Base-by-base conservation (phyloP, 768 basidiomycete genomes). In the Pulveroboletus sp. region DNA sequence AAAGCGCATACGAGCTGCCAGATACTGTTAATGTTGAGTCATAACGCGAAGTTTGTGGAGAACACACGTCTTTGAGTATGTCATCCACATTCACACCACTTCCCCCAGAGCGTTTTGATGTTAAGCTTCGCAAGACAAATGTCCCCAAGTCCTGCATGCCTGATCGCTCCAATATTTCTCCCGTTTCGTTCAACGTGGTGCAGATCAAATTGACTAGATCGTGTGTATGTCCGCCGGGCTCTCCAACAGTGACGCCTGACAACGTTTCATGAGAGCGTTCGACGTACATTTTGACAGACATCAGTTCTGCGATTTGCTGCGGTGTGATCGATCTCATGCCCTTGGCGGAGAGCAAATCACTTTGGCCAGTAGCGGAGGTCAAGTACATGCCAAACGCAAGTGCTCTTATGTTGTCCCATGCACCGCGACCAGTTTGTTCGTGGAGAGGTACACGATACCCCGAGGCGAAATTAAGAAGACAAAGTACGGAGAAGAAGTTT, bases 391-490 rank as follows among this genome's bases (percentile, higher is more conserved):
- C 77, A 59, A 92, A 81, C 28, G 80, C 73, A 44, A 94, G 77
- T 3, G 82, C 84, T 45, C 86, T 78, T 60, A 93, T 87, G 48
- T 80, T 82, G 66, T 93, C 88, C 78, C 84, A 92, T 54, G 89
- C 89, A 18, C 91, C 90, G 37, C 89, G 81, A 13, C 83, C 81
- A 3, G 85, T 85, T 49, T 81, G 79, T 13, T 69, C 68, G 65
- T 89, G 89, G 35, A 94, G 75, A 5, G 84, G 80, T 5, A 76
- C 72, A 24, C 89, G 85, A 66, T 88, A 93, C 32, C 87, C 88
- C 1, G 87, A 89, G 5, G 78, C 87, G 64, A 93, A 89, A 65
- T 93, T 93, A 31, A 95, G 76, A 14, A 93, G 74, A 3, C 84
- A 81, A 37, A 93, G 79, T 8, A 89, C 67, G 39, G 84, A 81